Evolutionary conservation across 129 eudicot species (phyloP).

Genomic region (Logfia minima): DNA sequence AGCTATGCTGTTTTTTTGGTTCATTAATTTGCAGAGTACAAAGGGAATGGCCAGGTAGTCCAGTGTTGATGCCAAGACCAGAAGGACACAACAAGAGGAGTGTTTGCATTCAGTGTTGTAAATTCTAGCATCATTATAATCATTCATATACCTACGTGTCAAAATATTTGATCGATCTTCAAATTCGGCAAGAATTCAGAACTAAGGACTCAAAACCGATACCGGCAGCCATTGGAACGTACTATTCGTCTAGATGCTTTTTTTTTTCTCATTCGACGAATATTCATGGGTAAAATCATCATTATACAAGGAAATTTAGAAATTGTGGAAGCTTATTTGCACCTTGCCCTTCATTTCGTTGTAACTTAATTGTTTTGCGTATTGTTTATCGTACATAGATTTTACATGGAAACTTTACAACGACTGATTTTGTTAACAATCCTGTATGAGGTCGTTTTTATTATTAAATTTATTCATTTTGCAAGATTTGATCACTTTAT

Average conservation of each 20-base stretch:
- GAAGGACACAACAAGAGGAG: conserved; percentile 33
- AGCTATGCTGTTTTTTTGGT: neutral
- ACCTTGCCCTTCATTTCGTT: neutral
- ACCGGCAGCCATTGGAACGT: conserved; percentile 8
- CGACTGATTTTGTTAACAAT: neutral
- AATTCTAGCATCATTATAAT: conserved; percentile 39
- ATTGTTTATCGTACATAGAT: neutral
- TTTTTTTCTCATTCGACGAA: neutral
- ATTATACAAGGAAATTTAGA: neutral
- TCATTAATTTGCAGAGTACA: conserved; percentile 43
- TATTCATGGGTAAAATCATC: neutral
- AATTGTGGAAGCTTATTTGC: neutral
- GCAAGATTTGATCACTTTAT: too few relatives aligned
- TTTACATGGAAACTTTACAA: neutral
- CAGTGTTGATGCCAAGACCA: conserved; percentile 60
- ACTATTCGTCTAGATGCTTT: neutral
- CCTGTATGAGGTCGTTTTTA: neutral
- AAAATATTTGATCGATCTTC: conserved; percentile 4
- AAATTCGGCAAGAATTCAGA: conserved; percentile 26
- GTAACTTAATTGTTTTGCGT: neutral
- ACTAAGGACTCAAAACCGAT: conserved; percentile 11
- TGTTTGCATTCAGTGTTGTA: conserved; percentile 46
- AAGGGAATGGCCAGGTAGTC: conserved; percentile 65
- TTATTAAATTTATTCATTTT: too few relatives aligned
- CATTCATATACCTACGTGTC: conserved; percentile 15